Evolutionary conservation across 805 yeast genomes (phyloP).

Genomic region (Candida ficus): DNA sequence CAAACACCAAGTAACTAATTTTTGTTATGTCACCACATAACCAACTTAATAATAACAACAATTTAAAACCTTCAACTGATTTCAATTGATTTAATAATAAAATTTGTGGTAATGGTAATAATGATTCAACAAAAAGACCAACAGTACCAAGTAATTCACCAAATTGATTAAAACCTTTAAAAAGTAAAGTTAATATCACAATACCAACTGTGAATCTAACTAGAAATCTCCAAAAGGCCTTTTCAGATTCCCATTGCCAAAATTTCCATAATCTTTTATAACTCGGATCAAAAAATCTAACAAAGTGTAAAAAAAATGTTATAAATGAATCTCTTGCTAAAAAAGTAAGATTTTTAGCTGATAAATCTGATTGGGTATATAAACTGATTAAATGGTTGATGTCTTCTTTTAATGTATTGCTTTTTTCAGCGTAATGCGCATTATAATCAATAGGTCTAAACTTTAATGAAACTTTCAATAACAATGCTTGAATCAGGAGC

Average conservation of each 20-base stretch:
- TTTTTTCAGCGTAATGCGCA: slow-evolving; percentile 29
- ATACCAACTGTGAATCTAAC: slow-evolving; percentile 18
- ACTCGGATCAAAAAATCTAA: slow-evolving; percentile 66
- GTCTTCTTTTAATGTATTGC: slow-evolving; percentile 13
- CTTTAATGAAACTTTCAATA: slow-evolving; percentile 57
- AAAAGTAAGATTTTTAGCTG: slow-evolving; percentile 9
- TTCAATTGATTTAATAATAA: slow-evolving; percentile 60
- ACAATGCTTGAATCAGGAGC: slow-evolving; percentile 69
- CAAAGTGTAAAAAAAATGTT: slow-evolving; percentile 30
- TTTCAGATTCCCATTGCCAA: slow-evolving; percentile 81
- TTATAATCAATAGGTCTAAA: slow-evolving; percentile 45
- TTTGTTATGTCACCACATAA: slow-evolving; percentile 83
- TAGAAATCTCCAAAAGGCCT: slow-evolving; percentile 60
- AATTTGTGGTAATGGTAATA: slow-evolving; percentile 74
- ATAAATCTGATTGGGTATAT: slow-evolving; percentile 4
- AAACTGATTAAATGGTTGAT: slow-evolving; percentile 3
- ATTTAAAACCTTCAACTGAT: slow-evolving; percentile 74
- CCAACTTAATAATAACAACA: slow-evolving; percentile 77
- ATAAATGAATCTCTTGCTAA: slow-evolving; percentile 11
- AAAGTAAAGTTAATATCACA: slow-evolving; percentile 32
- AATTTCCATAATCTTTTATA: slow-evolving; percentile 60
- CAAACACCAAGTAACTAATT: slow-evolving; percentile 66
- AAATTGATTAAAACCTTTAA: slow-evolving; percentile 33
- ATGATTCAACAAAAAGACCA: slow-evolving; percentile 68
- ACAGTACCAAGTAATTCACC: slow-evolving; percentile 51